Conservation (phyloP, 1,284 basidiomycete genomes). For the Neonothopanus nambi region DNA sequence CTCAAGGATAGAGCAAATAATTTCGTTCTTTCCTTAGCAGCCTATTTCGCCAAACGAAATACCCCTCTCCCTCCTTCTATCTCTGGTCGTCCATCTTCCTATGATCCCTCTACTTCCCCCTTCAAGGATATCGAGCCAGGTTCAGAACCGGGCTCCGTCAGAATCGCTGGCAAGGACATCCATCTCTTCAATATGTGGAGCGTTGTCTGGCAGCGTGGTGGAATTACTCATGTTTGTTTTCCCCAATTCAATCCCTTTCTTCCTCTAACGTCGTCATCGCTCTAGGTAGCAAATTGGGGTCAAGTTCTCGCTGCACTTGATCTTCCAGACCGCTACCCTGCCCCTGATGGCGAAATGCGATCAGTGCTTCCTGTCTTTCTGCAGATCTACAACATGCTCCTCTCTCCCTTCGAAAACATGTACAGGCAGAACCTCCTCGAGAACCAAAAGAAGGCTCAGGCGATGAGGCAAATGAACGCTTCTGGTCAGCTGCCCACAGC, state of each 20-base stretch:
- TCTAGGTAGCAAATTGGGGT: constrained; percentile 39
- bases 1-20: constrained; percentile 52
- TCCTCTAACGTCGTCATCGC: background rate
- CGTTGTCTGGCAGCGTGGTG: constrained; percentile 56
- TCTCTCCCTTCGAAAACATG: constrained; percentile 68
- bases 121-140: constrained; percentile 67
- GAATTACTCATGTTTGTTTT: constrained; percentile 48
- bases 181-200: constrained; percentile 74
- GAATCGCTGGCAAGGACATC: constrained; percentile 76
- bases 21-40: constrained; percentile 61
- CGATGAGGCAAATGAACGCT: constrained; percentile 30
- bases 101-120: constrained; percentile 57
- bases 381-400: constrained; percentile 56
- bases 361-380: constrained; percentile 50
- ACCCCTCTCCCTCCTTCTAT: constrained; percentile 66
- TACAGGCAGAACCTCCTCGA: constrained; percentile 62
- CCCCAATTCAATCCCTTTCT: constrained; percentile 14
- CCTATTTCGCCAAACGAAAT: constrained; percentile 51
- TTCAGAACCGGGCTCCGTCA: constrained; percentile 59
- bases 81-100: constrained; percentile 57
- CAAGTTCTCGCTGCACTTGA: constrained; percentile 55
- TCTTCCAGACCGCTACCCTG: constrained; percentile 61
- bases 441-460: constrained; percentile 54
- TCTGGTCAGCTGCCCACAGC: too few species aligned
- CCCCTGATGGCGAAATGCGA: constrained; percentile 28